These are phyloP conservation scores for Blakeslea trispora DNA, from an alignment of 371 early-diverging fungal genomes.

Conservation along the genomic window DNA sequence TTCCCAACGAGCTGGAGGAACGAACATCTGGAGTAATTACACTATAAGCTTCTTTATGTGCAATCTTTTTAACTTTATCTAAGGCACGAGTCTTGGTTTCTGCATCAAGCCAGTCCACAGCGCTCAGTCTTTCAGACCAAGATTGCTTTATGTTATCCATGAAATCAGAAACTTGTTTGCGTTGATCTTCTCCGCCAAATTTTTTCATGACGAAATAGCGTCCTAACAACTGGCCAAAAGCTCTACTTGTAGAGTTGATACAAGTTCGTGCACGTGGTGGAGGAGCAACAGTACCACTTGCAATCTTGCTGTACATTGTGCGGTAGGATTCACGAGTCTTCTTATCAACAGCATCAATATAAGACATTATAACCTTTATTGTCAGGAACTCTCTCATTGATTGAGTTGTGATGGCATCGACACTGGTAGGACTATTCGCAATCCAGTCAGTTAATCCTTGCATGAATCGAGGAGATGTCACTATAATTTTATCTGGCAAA, in stretches of 20 bases:
- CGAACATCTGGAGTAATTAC: conserved; percentile 46
- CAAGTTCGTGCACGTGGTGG: conserved; percentile 53
- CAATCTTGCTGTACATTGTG: conserved; percentile 22
- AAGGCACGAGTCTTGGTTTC: conserved; percentile 47
- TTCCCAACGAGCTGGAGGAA: conserved; percentile 42
- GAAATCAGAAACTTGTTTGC: conserved; percentile 30
- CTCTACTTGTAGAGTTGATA: conserved; percentile 32
- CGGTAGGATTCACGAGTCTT: conserved; percentile 19
- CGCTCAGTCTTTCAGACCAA: conserved; percentile 40
- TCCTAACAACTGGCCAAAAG: conserved; percentile 55
- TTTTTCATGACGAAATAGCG: conserved; percentile 54
- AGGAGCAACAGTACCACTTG: conserved; percentile 33
- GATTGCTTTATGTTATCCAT: conserved; percentile 33
- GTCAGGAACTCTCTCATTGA: conserved; percentile 19
- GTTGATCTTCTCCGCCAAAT: conserved; percentile 44
- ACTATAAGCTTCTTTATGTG: conserved; percentile 56
- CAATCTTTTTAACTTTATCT: conserved; percentile 47
- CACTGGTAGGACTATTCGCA: background rate
- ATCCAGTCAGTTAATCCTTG: conserved; percentile 17
- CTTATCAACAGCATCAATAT: conserved; percentile 18
- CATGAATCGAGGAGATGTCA: conserved; percentile 11
- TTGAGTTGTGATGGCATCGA: conserved; percentile 7
- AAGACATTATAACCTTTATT: conserved; percentile 12
- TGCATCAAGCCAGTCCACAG: conserved; percentile 56
- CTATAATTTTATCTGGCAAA: conserved; percentile 13